These are phyloP conservation scores for Sherardia arvensis DNA, from an alignment of 257 asterid species.

Conservation along the genomic window DNA sequence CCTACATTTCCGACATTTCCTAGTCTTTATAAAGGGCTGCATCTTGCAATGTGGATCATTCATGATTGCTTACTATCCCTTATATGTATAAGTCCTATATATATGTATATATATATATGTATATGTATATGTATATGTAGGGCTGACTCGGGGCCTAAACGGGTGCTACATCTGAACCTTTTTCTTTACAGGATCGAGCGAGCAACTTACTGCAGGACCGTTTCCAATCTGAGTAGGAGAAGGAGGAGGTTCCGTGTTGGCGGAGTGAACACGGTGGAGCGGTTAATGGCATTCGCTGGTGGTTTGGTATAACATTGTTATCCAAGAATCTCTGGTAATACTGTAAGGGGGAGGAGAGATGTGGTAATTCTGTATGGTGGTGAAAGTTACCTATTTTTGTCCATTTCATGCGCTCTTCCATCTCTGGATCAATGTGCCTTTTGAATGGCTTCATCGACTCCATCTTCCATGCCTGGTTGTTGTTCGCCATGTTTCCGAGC, in stretches of 20 bases:
- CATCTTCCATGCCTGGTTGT: constrained; percentile 40
- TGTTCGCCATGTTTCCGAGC: constrained; percentile 12
- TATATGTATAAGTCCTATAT: background rate
- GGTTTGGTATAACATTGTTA: constrained; percentile 7
- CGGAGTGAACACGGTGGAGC: constrained; percentile 6
- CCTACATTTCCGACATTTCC: background rate
- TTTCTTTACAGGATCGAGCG: background rate
- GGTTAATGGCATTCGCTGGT: constrained; percentile 19
- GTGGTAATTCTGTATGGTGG: constrained; percentile 17
- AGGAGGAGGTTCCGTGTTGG: constrained; percentile 9
- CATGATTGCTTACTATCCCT: background rate
- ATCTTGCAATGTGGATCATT: no score
- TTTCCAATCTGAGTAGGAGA: constrained; percentile 16
- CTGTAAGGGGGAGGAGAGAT: constrained; percentile 11
- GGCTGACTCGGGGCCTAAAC: no score
- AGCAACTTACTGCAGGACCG: constrained; percentile 27
- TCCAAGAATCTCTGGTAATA: constrained; percentile 22
- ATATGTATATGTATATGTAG: no score
- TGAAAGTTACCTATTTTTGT: constrained; percentile 47
- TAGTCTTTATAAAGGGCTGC: background rate
- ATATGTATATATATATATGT: no score
- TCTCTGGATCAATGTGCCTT: constrained; percentile 53
- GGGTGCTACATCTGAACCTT: no score
- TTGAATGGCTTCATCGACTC: constrained; percentile 32
- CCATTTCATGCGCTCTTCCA: constrained; percentile 57